Percentiles rank a stretch among this genome's conserved stretches.
Evolutionary conservation across 306 rosid species (phyloP).

Genomic region (Vigna trinervia): DNA sequence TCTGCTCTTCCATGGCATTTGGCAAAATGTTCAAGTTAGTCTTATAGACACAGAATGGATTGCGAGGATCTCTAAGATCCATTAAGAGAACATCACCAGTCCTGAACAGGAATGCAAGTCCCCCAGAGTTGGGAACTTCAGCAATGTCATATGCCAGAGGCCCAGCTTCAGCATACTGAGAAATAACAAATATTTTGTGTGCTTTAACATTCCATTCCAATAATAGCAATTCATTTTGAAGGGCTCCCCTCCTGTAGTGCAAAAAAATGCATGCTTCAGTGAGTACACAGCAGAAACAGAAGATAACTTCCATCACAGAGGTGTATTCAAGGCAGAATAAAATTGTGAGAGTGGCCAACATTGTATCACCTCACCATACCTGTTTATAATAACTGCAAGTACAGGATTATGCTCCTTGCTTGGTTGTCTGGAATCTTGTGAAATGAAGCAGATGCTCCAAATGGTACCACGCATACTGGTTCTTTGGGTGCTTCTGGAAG

Average conservation of each 20-base stretch:
- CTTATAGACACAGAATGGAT: conserved; percentile 70
- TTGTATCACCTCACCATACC: conserved; percentile 56
- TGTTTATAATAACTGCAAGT: conserved; percentile 82
- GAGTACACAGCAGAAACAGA: conserved; percentile 41
- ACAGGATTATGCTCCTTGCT: conserved; percentile 75
- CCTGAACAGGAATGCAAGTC: conserved; percentile 85
- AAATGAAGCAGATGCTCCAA: conserved; percentile 96
- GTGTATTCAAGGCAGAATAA: conserved; percentile 39
- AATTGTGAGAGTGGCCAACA: conserved; percentile 23
- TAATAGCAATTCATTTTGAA: conserved; percentile 70
- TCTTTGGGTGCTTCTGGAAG: conserved; percentile 58
- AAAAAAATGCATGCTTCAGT: conserved; percentile 31
- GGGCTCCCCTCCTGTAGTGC: conserved; percentile 65
- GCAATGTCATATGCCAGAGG: conserved; percentile 77
- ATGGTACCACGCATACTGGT: conserved; percentile 70
- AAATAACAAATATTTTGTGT: conserved; percentile 54
- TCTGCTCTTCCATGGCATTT: conserved; percentile 70
- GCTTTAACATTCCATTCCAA: conserved; percentile 84
- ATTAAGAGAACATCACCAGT: conserved; percentile 87
- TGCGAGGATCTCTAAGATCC: conserved; percentile 81
- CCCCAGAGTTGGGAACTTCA: conserved; percentile 83
- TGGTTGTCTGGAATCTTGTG: conserved; percentile 62
- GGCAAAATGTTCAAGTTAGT: conserved; percentile 71
- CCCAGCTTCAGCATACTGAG: conserved; percentile 73
- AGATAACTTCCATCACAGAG: conserved; percentile 38